Evolutionary conservation across 2,329 filamentous ascomycete genomes (phyloP), one percentile per base, ranked within the genome.

Genomic region (Rasamsonia emersonii): DNA sequence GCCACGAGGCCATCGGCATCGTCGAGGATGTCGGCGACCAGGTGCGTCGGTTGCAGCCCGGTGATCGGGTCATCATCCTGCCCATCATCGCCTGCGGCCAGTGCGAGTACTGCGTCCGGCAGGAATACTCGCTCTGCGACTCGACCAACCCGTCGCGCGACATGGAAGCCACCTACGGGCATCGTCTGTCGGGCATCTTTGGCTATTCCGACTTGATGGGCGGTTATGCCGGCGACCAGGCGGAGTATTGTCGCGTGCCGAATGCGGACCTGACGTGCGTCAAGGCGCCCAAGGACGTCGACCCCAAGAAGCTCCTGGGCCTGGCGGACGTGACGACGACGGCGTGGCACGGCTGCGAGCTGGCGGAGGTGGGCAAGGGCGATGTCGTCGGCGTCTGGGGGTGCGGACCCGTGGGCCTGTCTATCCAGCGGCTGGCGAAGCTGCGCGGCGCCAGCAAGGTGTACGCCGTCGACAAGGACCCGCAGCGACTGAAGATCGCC

Each of bases 151-250:
- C 49, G n/a, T 51, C 44, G 9, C 30, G 33, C 25, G 42, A 50
- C 18, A 46, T 50, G 47, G 48, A 54, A 24, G 14, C 20, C 9
- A 34, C 46, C 19, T 56, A 51, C 20, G 50, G 53, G 1, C 41
- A 51, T 31, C 49, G 48, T 2, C 16, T 54, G n/a, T 42, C 52
- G 3, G 53, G 54, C 7, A 51, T 52, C 10, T 43, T 57, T 26
- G 54, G 54, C 15, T 58, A 45, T 35, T 50, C 53, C 1, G 42
- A 47, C 8, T 28, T 54, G n/a, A 50, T 45, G 17, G 54, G 54
- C 2, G 54, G 56, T 10, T 58, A 54, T 40, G 41, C 56, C 9
- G 54, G 56, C 11, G 44, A 53, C 20, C 55, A 59, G 38, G 56
- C 56, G 3, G 56, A 59, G 38, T 59, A 44, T 36, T 53, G 50